phyloP scores from a whole-genome alignment of 441 rosid species.

The Isatis lusitanica region DNA sequence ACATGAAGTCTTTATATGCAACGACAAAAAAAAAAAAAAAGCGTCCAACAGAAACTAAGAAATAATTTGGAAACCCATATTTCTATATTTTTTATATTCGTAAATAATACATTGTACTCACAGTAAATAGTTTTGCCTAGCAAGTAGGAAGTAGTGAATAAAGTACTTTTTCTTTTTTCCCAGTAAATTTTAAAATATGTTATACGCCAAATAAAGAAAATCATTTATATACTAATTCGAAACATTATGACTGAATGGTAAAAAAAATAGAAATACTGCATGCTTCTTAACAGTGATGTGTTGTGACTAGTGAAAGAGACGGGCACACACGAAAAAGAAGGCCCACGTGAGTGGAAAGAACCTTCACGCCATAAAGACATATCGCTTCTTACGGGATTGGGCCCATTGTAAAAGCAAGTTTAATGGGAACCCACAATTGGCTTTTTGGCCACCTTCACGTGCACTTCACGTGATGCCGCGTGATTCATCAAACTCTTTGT shows the following conservation, averaged over 20 bases:
- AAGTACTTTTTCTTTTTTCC: neutral
- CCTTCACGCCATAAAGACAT: conserved; percentile 28
- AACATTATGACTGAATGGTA: neutral
- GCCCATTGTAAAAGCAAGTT: neutral
- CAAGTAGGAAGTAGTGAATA: neutral
- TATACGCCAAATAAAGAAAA: neutral
- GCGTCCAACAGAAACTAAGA: neutral
- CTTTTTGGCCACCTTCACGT: conserved; percentile 30
- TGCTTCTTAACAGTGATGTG: neutral
- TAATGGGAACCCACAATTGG: neutral
- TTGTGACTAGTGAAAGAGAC: neutral
- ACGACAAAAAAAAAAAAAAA: neutral
- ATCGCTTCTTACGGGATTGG: neutral
- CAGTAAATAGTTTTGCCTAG: neutral
- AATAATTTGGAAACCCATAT: neutral
- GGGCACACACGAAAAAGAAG: neutral
- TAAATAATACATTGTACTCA: neutral
- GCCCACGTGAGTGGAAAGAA: conserved; percentile 14
- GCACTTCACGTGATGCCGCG: conserved; percentile 37
- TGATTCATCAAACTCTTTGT: conserved; percentile 15
- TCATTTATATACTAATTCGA: neutral
- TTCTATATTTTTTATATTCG: neutral
- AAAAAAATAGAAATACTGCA: neutral
- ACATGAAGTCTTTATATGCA: neutral
- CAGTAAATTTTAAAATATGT: neutral